Evolutionary conservation across 1,284 basidiomycete species (phyloP).

Genomic region (Ustilago tritici): DNA sequence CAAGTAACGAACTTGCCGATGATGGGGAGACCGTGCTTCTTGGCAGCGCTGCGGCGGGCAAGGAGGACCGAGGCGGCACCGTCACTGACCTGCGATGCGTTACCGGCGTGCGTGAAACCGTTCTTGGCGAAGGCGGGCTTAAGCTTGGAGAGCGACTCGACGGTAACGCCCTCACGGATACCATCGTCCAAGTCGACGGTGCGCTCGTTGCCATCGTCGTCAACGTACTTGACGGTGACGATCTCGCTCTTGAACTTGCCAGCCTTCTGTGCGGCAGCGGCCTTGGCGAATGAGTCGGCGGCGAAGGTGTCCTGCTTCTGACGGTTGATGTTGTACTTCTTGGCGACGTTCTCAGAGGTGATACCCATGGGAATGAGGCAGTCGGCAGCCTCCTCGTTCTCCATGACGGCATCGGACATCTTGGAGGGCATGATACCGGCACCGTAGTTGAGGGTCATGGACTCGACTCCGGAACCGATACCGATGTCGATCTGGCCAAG

Average conservation of each 20-base stretch:
- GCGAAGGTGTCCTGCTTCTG: constrained; percentile 85
- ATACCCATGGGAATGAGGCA: constrained; percentile 96
- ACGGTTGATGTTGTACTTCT: constrained; percentile 81
- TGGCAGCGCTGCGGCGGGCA: constrained; percentile 84
- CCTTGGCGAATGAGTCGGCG: constrained; percentile 84
- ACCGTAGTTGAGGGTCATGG: constrained; percentile 81
- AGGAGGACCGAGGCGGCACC: constrained; percentile 95
- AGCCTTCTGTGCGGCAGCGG: constrained; percentile 84
- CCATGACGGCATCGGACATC: constrained; percentile 84
- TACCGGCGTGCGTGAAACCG: constrained; percentile 90
- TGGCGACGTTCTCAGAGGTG: constrained; percentile 95
- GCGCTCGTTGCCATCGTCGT: constrained; percentile 82
- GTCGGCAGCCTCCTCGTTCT: constrained; percentile 85
- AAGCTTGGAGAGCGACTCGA: constrained; percentile 85
- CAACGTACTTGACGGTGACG: constrained; percentile 82
- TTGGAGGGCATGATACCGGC: constrained; percentile 78
- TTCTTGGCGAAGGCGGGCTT: constrained; percentile 91
- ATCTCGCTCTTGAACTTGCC: constrained; percentile 95
- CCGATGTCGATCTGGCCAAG: constrained; percentile 78
- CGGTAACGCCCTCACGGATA: constrained; percentile 84
- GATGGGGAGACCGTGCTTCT: constrained; percentile 89
- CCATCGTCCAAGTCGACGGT: constrained; percentile 91
- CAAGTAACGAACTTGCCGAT: constrained; percentile 89
- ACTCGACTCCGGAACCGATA: constrained; percentile 92
- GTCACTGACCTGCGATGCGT: constrained; percentile 96